Evolutionary conservation across 139 green algal species (phyloP).

Genomic region (Picocystis salinarum): DNA sequence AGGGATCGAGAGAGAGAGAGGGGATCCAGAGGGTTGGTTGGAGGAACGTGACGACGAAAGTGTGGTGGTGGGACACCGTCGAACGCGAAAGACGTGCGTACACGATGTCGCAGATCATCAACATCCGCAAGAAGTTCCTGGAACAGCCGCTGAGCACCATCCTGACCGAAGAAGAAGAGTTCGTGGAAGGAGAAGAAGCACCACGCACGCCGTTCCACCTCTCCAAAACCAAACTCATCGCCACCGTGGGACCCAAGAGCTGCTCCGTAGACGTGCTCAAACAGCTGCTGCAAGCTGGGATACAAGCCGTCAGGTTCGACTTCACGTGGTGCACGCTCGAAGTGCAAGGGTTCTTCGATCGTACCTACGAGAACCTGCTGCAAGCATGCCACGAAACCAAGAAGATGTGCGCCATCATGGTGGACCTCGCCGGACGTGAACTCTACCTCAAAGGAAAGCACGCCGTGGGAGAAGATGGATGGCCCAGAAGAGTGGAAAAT

Average conservation of each 20-base stretch:
- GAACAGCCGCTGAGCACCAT: no score
- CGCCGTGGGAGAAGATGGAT: slow-evolving; percentile 44
- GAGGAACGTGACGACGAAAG: no score
- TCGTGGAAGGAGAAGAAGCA: no score
- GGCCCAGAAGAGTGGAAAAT: slow-evolving; percentile 36
- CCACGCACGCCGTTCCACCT: no score
- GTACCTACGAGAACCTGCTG: slow-evolving; percentile 5
- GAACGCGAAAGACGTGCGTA: no score
- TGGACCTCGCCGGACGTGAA: slow-evolving; percentile 30
- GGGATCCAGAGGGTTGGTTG: no score
- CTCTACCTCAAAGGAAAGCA: slow-evolving; percentile 42
- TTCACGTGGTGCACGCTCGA: slow-evolving; percentile 30
- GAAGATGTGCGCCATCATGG: slow-evolving; percentile 2
- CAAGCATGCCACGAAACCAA: slow-evolving; percentile 8
- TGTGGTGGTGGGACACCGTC: no score
- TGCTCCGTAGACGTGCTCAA: slow-evolving; percentile 53
- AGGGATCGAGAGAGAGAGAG: no score
- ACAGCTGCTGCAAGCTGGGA: slow-evolving; percentile 40
- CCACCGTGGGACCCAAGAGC: slow-evolving; percentile 60
- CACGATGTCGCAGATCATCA: no score
- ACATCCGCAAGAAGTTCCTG: no score
- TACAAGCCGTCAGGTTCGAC: slow-evolving; percentile 43
- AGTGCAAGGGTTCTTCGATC: not conserved
- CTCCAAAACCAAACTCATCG: no score
- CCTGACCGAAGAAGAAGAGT: no score